A percentile compares a stretch with the other conserved stretches of the same genome.
Evolutionary conservation across 1,284 basidiomycete genomes (phyloP).

Genomic region (Xerocomus amazonicus): DNA sequence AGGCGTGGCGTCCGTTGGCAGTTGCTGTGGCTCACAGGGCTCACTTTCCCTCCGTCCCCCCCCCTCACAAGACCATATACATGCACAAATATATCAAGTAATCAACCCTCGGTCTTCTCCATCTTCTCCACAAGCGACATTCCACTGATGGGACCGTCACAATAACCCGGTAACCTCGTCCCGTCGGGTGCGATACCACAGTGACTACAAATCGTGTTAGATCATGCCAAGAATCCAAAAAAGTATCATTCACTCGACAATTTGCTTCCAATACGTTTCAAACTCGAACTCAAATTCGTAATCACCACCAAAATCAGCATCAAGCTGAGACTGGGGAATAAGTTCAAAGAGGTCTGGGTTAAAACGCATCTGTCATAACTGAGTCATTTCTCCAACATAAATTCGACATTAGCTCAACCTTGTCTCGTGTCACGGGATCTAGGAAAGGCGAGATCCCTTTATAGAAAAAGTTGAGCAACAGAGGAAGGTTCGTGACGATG

Average conservation of each 20-base stretch:
- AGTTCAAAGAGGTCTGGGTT: slow-evolving; percentile 80
- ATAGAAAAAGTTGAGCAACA: slow-evolving; percentile 81
- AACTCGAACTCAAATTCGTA: slow-evolving; percentile 78
- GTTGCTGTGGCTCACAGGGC: slow-evolving; percentile 14
- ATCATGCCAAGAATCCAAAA: background rate
- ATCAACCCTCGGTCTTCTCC: slow-evolving; percentile 11
- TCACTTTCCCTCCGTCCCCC: background rate
- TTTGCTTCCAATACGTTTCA: slow-evolving; percentile 74
- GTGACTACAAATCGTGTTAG: slow-evolving; percentile 36
- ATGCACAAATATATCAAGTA: slow-evolving; percentile 23
- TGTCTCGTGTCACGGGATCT: slow-evolving; percentile 87
- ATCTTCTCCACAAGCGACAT: background rate
- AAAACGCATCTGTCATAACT: slow-evolving; percentile 69
- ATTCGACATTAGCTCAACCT: slow-evolving; percentile 43
- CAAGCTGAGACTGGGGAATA: slow-evolving; percentile 73
- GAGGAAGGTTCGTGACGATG: slow-evolving; percentile 80
- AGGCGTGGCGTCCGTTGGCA: slow-evolving; percentile 25
- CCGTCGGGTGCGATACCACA: slow-evolving; percentile 63
- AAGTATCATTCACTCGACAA: slow-evolving; percentile 51
- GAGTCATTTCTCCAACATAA: background rate
- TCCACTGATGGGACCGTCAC: slow-evolving; percentile 21
- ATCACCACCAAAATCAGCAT: slow-evolving; percentile 79
- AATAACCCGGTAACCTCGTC: slow-evolving; percentile 39
- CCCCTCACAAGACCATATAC: slow-evolving; percentile 11
- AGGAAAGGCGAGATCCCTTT: slow-evolving; percentile 84